Conservation (phyloP, 2,329 filamentous ascomycete genomes). For the Epichloe typhina region DNA sequence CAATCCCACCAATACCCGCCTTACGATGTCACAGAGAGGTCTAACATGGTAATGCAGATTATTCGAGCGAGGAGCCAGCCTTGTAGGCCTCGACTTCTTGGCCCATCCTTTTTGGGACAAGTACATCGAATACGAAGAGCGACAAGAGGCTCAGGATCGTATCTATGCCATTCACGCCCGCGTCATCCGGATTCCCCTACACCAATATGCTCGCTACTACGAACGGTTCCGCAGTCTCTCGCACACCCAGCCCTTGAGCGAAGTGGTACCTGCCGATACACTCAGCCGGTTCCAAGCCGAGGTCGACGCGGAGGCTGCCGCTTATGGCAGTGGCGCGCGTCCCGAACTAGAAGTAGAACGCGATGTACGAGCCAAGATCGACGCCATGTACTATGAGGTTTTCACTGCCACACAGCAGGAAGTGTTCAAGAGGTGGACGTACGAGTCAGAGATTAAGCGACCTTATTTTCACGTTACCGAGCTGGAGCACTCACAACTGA, state of each 20-base stretch:
- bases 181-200: slow-evolving; percentile 81
- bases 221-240: slow-evolving; percentile 75
- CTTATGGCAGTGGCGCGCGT: slow-evolving; percentile 39
- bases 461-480: slow-evolving; percentile 96
- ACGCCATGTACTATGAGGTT: slow-evolving; percentile 65
- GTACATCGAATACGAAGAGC: slow-evolving; percentile 93
- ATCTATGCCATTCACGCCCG: slow-evolving; percentile 75
- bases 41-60: slow-evolving; percentile 46
- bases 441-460: slow-evolving; percentile 86
- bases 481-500: slow-evolving; percentile 70
- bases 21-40: not conserved
- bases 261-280: slow-evolving; percentile 57
- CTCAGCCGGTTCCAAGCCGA: slow-evolving; percentile 59
- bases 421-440: slow-evolving; percentile 87
- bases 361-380: slow-evolving; percentile 67
- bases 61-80: slow-evolving; percentile 77
- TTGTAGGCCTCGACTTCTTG: slow-evolving; percentile 84
- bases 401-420: slow-evolving; percentile 76
- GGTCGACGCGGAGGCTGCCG: slow-evolving; percentile 50
- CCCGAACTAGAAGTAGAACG: slow-evolving; percentile 70
- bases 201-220: slow-evolving; percentile 91
- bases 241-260: slow-evolving; percentile 55
- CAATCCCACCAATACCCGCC: not conserved
- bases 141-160: slow-evolving; percentile 68
- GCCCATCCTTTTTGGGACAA: slow-evolving; percentile 98